Conservation (phyloP, 2,329 filamentous ascomycete species). For the Thelonectria discophora region DNA sequence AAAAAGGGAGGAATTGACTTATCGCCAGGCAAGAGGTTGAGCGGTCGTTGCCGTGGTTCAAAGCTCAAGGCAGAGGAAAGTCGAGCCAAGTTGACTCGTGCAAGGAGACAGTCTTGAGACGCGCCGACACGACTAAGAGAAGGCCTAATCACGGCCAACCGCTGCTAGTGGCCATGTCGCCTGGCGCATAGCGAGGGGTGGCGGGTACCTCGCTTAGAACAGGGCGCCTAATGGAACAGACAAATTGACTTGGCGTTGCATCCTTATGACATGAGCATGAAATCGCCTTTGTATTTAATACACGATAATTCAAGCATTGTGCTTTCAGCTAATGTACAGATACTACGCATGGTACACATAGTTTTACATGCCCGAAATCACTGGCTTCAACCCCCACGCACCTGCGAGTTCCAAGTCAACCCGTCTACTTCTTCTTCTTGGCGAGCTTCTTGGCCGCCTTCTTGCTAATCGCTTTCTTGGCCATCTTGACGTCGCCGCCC, state of each 20-base stretch:
- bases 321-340: constrained; percentile 34
- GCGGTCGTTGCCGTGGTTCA: neutral
- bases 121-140: constrained; percentile 34
- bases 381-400: neutral
- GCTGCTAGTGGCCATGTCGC: too few relatives aligned
- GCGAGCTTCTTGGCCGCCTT: constrained; percentile 50
- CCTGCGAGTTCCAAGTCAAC: neutral
- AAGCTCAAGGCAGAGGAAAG: neutral
- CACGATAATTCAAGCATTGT: constrained; percentile 20
- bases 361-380: constrained; percentile 36
- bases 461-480: constrained; percentile 49
- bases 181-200: too few relatives aligned
- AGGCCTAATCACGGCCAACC: neutral
- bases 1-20: neutral
- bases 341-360: constrained; percentile 42
- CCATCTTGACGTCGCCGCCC: constrained; percentile 43
- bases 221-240: too few relatives aligned
- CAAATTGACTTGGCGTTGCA: too few relatives aligned
- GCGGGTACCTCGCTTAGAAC: too few relatives aligned
- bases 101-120: too few relatives aligned
- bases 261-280: too few relatives aligned
- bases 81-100: constrained; percentile 11
- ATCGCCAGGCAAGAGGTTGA: neutral
- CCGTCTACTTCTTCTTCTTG: constrained; percentile 49
- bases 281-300: neutral